Conservation (phyloP, 768 basidiomycete species). For the Tulasnella sp. region DNA sequence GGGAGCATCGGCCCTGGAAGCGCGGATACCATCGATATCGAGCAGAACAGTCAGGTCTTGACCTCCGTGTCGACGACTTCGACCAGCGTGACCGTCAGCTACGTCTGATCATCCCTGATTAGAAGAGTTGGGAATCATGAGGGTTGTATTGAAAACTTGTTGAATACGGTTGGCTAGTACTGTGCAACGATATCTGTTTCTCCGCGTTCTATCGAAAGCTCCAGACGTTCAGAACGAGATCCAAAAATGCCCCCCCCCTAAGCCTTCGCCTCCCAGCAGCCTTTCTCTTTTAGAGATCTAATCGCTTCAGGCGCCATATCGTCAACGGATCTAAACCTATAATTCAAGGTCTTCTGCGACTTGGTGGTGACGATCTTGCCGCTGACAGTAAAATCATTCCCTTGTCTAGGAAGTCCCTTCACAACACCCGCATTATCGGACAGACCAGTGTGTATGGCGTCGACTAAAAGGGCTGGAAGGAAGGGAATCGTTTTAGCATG, state of each 20-base stretch:
- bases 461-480: neutral
- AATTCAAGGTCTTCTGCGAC: slow-evolving; percentile 10
- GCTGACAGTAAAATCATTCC: neutral
- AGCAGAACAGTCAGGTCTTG: slow-evolving; percentile 27
- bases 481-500: neutral
- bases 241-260: too few species aligned
- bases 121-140: too few species aligned
- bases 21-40: slow-evolving; percentile 29
- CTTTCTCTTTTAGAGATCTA: neutral
- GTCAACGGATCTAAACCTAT: slow-evolving; percentile 11
- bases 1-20: slow-evolving; percentile 21
- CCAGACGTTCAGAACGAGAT: slow-evolving; percentile 11
- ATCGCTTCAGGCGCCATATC: slow-evolving; percentile 8
- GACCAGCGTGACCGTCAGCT: slow-evolving; percentile 16
- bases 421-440: slow-evolving; percentile 7
- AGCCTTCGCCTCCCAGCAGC: too few species aligned
- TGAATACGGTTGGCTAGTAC: too few species aligned
- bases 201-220: slow-evolving; percentile 33
- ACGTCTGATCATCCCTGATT: too few species aligned
- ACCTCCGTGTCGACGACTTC: slow-evolving; percentile 25
- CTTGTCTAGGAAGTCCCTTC: slow-evolving; percentile 11
- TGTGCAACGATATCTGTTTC: slow-evolving; percentile 30
- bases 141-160: too few species aligned
- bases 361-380: neutral
- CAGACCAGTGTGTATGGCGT: neutral